These are phyloP conservation scores for Backusella sp. DNA, from an alignment of 192 early-diverging fungal genomes.

Conservation along the genomic window DNA sequence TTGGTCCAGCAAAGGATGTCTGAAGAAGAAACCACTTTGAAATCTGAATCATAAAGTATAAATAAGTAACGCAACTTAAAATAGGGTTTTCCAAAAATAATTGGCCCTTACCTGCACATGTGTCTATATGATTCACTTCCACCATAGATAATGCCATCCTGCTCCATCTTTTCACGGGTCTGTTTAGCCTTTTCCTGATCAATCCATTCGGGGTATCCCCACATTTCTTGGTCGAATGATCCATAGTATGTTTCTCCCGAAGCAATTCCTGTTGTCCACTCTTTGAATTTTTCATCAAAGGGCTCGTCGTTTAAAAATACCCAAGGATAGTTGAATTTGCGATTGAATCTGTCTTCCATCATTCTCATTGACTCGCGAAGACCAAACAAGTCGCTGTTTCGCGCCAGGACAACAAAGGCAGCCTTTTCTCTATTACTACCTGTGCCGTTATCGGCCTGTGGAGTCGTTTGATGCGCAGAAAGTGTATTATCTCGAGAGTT, in stretches of 20 bases:
- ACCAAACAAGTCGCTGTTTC: constrained; percentile 65
- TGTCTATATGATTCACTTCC: constrained; percentile 65
- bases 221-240: constrained; percentile 46
- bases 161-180: constrained; percentile 52
- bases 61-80: neutral
- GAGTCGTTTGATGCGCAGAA: neutral
- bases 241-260: constrained; percentile 63
- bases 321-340: constrained; percentile 79
- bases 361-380: constrained; percentile 57
- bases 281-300: constrained; percentile 70
- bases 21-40: constrained; percentile 75
- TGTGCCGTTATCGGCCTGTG: neutral
- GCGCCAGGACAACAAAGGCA: constrained; percentile 74
- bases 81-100: neutral
- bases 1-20: constrained; percentile 61
- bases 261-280: constrained; percentile 47
- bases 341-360: constrained; percentile 81
- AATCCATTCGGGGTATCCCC: constrained; percentile 80
- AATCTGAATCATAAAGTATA: constrained; percentile 36
- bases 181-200: constrained; percentile 54
- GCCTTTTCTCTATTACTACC: constrained; percentile 44
- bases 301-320: constrained; percentile 82
- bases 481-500: neutral
- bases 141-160: constrained; percentile 60
- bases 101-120: constrained; percentile 59